Evolutionary conservation across 2,329 filamentous ascomycete genomes (phyloP), one percentile per base, ranked within the genome.

Genomic region (Penicillium psychrosexuale): DNA sequence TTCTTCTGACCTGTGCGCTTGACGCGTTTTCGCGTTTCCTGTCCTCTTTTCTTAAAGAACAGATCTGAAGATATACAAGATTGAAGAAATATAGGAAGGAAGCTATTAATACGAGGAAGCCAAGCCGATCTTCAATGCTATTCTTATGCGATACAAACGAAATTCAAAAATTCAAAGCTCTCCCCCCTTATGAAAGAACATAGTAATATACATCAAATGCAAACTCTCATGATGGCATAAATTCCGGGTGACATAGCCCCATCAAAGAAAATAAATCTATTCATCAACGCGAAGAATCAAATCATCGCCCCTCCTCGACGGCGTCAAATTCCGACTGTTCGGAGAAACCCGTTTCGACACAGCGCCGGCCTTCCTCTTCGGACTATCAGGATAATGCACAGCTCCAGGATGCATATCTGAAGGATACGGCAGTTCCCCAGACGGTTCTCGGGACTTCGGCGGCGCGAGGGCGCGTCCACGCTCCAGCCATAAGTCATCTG

Each of bases 281-380:
- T 50, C 70, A 40, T 72, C 69, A 39, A 72, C 69, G 27, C 61
- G 64, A 6, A 72, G 55, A 34, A 70, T 68, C 56, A 72, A 53
- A 57, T 72, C 69, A 12, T 59, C 59, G 9, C 70, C 69, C 39
- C 63, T 51, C 49, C 61, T 63, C 6, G 69, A 69, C 5, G 68
- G 70, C 4, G 66, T 71, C 45, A 72, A 46, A 45, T 71, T 70
- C 44, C 61, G 62, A 51, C 68, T 66, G 13, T 56, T 59, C 7
- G 62, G 63, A 8, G 58, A 61, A 31, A 53, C 36, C 15, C 63
- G 44, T 33, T 58, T 57, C 5, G 52, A 34, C 19, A 24, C 22
- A 50, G 45, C 44, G 12, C 33, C 22, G 5, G 57, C 58, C 39
- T 59, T 60, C 31, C 64, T 68, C 50, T 62, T 63, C 6, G 64